Evolutionary conservation across 768 basidiomycete genomes (phyloP).

Genomic region (Mrakia hoshinonis): DNA sequence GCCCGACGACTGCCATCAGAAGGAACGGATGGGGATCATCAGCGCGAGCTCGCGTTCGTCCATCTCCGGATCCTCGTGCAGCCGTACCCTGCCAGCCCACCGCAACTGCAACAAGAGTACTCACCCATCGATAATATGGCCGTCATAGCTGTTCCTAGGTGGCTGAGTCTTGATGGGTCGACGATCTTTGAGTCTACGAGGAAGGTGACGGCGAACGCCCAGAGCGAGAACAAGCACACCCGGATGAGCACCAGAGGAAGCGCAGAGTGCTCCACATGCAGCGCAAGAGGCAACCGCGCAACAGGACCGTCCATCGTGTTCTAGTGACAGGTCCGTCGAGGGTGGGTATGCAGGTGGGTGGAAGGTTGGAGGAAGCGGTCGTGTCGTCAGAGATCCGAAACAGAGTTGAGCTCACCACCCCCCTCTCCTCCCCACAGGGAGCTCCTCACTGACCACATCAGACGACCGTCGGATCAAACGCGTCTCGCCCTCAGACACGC

Average conservation of each 20-base stretch:
- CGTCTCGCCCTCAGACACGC: no score
- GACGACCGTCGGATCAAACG: no score
- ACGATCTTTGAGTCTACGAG: constrained; percentile 11
- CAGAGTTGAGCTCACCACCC: no score
- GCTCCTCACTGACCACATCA: no score
- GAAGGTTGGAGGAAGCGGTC: no score
- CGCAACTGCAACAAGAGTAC: neutral
- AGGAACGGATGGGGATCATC: neutral
- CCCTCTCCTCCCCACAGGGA: no score
- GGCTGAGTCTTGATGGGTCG: neutral
- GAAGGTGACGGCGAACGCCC: constrained; percentile 8
- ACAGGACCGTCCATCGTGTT: neutral
- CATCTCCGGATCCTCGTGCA: neutral
- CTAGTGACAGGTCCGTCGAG: no score
- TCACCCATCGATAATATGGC: constrained; percentile 9
- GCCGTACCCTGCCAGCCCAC: neutral
- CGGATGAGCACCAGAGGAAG: constrained; percentile 2
- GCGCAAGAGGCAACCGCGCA: neutral
- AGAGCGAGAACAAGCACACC: constrained; percentile 11
- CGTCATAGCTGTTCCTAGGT: neutral
- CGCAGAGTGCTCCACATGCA: constrained; percentile 12
- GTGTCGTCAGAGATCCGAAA: no score
- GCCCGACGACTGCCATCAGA: neutral
- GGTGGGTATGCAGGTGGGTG: no score
- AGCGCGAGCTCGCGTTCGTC: neutral